Evolutionary conservation across 129 eudicot species (phyloP).

Genomic region (Chrysanthemum makinoi): DNA sequence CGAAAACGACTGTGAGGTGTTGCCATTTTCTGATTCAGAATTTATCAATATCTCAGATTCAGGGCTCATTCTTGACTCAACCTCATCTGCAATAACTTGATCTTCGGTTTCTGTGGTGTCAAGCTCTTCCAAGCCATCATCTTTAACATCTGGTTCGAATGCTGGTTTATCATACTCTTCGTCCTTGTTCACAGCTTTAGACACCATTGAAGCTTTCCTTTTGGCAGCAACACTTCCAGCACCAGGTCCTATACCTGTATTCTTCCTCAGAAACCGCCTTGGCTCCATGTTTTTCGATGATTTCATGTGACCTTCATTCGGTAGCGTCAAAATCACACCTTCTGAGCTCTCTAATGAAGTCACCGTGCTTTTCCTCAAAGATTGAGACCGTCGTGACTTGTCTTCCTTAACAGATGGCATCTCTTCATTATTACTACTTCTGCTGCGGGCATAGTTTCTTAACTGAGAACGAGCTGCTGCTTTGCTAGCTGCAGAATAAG

Average conservation of each 20-base stretch:
- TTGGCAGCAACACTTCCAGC: conserved; percentile 38
- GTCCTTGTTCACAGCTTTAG: conserved; percentile 31
- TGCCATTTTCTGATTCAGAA: conserved; percentile 70
- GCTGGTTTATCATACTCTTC: conserved; percentile 31
- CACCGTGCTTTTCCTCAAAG: conserved; percentile 45
- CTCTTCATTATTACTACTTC: conserved; percentile 64
- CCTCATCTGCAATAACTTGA: conserved; percentile 32
- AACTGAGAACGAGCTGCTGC: conserved; percentile 50
- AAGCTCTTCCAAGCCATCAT: conserved; percentile 50
- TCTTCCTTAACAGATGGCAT: conserved; percentile 54
- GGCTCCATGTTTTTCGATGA: conserved; percentile 27
- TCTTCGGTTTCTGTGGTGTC: conserved; percentile 34
- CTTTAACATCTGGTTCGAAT: conserved; percentile 26
- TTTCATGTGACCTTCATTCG: no score
- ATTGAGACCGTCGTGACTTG: conserved; percentile 58
- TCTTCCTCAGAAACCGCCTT: conserved; percentile 52
- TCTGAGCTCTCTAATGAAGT: conserved; percentile 49
- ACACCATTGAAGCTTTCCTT: conserved; percentile 40
- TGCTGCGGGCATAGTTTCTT: conserved; percentile 69
- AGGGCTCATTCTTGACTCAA: conserved; percentile 41
- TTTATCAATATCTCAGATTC: conserved; percentile 53
- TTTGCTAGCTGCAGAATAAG: conserved; percentile 54
- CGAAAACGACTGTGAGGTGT: conserved; percentile 40
- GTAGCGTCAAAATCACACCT: conserved; percentile 34
- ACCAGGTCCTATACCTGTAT: conserved; percentile 45